Percentiles rank a stretch among this genome's conserved stretches.
Conservation (phyloP, 148 eudicot genomes). For the Rhododendron simsii region DNA sequence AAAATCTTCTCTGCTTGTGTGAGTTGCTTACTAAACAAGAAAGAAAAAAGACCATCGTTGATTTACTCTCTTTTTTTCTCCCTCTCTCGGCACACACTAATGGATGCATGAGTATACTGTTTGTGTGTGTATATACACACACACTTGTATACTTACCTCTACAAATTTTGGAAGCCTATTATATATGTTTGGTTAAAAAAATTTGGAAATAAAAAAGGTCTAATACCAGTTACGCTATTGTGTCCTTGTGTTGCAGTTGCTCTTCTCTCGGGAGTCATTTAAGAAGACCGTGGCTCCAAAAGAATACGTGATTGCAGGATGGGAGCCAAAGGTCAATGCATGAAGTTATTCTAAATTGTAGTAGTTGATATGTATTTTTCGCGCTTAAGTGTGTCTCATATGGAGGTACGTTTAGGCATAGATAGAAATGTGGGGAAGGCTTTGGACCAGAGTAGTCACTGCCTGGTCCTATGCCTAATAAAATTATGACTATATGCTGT, state of each 20-base stretch:
- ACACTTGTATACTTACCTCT: not conserved
- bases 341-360: constrained; percentile 20
- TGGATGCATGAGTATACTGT: not conserved
- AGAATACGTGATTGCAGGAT: constrained; percentile 44
- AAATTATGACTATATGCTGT: not conserved
- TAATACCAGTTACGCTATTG: not conserved
- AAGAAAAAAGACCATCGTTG: not conserved
- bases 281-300: constrained; percentile 45
- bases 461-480: constrained; percentile 20
- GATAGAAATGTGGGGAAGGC: not conserved
- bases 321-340: constrained; percentile 54
- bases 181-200: not conserved
- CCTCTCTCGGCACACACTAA: not conserved
- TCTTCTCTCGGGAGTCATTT: constrained; percentile 42
- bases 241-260: constrained; percentile 25
- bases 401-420: not conserved
- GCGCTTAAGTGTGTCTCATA: not conserved
- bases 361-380: not conserved
- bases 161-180: not conserved
- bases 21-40: not conserved
- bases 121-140: too few relatives aligned
- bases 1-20: not conserved
- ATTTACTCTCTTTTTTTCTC: not conserved
- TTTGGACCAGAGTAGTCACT: constrained; percentile 21
- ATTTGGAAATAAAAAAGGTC: not conserved